Conservation (phyloP, 371 early-diverging fungal genomes). For the Circinella umbellata region DNA sequence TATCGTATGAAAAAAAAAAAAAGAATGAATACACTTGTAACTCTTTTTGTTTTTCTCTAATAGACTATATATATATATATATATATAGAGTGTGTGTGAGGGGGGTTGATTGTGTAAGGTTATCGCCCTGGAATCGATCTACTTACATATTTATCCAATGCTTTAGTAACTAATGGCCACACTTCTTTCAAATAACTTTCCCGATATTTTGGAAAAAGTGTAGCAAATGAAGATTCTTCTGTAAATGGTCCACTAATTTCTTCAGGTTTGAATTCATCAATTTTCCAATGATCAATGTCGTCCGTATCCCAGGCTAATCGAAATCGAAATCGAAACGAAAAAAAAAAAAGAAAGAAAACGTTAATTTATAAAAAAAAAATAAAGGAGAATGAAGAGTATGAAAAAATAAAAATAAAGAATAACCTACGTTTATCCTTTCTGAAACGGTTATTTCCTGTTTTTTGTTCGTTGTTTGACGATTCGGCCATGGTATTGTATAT, state of each 20-base stretch:
- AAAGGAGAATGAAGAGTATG: too few relatives aligned
- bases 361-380: neutral
- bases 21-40: too few relatives aligned
- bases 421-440: constrained; percentile 50
- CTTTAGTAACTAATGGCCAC: constrained; percentile 94
- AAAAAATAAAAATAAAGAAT: neutral
- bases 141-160: constrained; percentile 81
- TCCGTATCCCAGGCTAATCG: constrained; percentile 89
- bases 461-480: constrained; percentile 5
- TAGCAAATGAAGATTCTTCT: constrained; percentile 98
- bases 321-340: constrained; percentile 15
- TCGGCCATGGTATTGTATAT: neutral
- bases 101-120: too few relatives aligned
- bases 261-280: constrained; percentile 87
- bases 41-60: too few relatives aligned
- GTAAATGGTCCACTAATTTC: constrained; percentile 84
- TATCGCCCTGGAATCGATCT: neutral
- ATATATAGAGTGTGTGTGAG: too few relatives aligned
- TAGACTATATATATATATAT: too few relatives aligned
- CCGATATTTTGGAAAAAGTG: constrained; percentile 98
- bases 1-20: constrained; percentile 1
- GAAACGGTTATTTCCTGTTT: constrained; percentile 30
- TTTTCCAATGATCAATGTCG: constrained; percentile 95
- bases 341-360: neutral
- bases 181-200: constrained; percentile 94